phyloP scores from a whole-genome alignment of 2,329 filamentous ascomycete genomes.

The Monilinia aucupariae region DNA sequence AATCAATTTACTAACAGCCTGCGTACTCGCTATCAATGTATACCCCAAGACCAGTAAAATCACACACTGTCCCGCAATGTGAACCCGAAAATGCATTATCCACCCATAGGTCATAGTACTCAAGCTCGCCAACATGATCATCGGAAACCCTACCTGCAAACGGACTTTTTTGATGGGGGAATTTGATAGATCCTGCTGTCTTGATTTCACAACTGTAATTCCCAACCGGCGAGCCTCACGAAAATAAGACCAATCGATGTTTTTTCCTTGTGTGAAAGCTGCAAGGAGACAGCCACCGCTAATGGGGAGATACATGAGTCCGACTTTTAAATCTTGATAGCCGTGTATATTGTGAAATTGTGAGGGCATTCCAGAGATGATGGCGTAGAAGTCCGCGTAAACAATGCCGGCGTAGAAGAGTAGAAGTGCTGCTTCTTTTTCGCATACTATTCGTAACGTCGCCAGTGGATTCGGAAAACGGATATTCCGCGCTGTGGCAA shows the following conservation, averaged over 20 bases:
- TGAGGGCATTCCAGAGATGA: conserved; percentile 45
- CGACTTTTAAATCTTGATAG: conserved; percentile 23
- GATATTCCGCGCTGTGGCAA: conserved; percentile 26
- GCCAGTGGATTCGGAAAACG: conserved; percentile 39
- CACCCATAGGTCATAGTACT: conserved; percentile 49
- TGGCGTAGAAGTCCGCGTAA: conserved; percentile 49
- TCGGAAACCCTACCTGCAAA: conserved; percentile 45
- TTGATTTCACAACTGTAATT: conserved; percentile 48
- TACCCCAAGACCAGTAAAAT: conserved; percentile 44
- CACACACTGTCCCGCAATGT: conserved; percentile 44
- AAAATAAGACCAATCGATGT: conserved; percentile 59
- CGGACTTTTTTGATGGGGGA: conserved; percentile 50
- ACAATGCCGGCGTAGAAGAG: conserved; percentile 43
- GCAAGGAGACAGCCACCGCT: conserved; percentile 43
- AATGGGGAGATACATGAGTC: conserved; percentile 36
- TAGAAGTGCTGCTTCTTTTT: conserved; percentile 40
- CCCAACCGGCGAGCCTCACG: conserved; percentile 52
- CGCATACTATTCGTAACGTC: conserved; percentile 40
- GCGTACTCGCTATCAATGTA: conserved; percentile 50
- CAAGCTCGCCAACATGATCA: conserved; percentile 46
- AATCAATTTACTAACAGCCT: conserved; percentile 45
- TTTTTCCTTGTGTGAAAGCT: conserved; percentile 46
- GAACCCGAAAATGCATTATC: conserved; percentile 41
- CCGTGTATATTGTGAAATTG: conserved; percentile 31
- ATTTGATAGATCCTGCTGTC: conserved; percentile 44